phyloP scores from a whole-genome alignment of 2,329 filamentous ascomycete species.

The Fusarium sp. region DNA sequence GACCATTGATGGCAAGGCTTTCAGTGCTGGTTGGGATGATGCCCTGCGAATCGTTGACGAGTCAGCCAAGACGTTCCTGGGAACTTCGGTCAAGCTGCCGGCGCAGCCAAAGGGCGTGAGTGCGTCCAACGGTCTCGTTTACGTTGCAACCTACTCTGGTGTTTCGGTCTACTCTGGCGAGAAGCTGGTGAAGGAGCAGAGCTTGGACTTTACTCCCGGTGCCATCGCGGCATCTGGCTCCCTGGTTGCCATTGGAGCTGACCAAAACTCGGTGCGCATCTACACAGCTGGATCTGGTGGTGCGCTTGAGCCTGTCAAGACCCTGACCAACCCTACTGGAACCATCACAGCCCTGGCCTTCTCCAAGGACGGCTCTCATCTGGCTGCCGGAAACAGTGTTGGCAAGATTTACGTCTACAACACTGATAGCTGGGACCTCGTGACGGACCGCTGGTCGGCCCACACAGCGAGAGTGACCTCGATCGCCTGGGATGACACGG shows the following conservation, averaged over 20 bases:
- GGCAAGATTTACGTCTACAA: constrained; percentile 89
- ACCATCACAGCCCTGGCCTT: constrained; percentile 86
- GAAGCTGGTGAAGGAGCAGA: constrained; percentile 68
- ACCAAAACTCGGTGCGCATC: constrained; percentile 80
- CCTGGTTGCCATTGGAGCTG: constrained; percentile 79
- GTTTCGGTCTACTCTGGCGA: constrained; percentile 69
- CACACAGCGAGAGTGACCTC: constrained; percentile 69
- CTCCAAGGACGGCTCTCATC: constrained; percentile 78
- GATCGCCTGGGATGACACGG: constrained; percentile 81
- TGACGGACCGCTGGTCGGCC: constrained; percentile 78
- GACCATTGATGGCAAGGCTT: constrained; percentile 72
- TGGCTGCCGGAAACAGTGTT: constrained; percentile 85
- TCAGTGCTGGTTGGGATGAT: constrained; percentile 95
- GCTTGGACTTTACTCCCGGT: constrained; percentile 74
- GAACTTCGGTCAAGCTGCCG: constrained; percentile 73
- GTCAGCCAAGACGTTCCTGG: constrained; percentile 79
- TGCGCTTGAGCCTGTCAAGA: constrained; percentile 64
- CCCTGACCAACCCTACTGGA: constrained; percentile 76
- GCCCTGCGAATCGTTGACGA: constrained; percentile 83
- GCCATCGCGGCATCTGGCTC: constrained; percentile 77
- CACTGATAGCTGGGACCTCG: constrained; percentile 72
- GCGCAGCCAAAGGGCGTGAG: constrained; percentile 85
- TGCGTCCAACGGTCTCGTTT: constrained; percentile 62
- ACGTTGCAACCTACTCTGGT: constrained; percentile 68
- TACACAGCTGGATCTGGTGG: constrained; percentile 71